phyloP scores from a whole-genome alignment of 305 asterid genomes.

The Fraxinus greggii region DNA sequence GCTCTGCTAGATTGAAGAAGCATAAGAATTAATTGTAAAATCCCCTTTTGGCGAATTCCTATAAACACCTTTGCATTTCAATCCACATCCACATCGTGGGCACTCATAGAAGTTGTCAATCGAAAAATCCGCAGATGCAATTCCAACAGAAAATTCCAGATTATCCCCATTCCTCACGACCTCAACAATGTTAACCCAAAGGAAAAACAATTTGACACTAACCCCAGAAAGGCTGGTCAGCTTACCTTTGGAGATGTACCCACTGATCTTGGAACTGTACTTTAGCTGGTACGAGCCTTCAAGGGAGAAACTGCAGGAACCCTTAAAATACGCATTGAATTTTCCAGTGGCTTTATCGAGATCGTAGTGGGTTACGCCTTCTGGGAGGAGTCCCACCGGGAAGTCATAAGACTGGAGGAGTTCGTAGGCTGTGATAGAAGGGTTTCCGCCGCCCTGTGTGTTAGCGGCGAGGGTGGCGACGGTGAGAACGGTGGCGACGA shows the following conservation, averaged over 20 bases:
- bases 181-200: slow-evolving; percentile 21
- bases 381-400: too few species aligned
- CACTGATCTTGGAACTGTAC: slow-evolving; percentile 16
- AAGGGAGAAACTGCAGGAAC: too few species aligned
- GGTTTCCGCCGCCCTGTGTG: neutral
- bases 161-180: slow-evolving; percentile 5
- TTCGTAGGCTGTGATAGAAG: too few species aligned
- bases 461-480: slow-evolving; percentile 21
- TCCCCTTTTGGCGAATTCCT: neutral
- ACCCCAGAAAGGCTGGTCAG: slow-evolving; percentile 18
- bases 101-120: neutral
- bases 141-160: slow-evolving; percentile 20
- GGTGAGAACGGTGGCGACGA: slow-evolving; percentile 13
- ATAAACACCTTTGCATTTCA: neutral
- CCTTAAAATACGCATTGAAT: too few species aligned
- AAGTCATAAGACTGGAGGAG: too few species aligned
- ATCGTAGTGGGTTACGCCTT: too few species aligned
- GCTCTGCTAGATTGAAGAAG: neutral
- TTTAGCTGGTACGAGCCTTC: too few species aligned
- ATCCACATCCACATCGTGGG: slow-evolving; percentile 27
- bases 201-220: slow-evolving; percentile 15
- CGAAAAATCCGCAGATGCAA: slow-evolving; percentile 7
- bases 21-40: neutral
- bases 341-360: too few species aligned
- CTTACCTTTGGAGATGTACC: slow-evolving; percentile 30